These are phyloP conservation scores for Pyricularia pennisetigena DNA, from an alignment of 2,329 filamentous ascomycete genomes.

Conservation along the genomic window DNA sequence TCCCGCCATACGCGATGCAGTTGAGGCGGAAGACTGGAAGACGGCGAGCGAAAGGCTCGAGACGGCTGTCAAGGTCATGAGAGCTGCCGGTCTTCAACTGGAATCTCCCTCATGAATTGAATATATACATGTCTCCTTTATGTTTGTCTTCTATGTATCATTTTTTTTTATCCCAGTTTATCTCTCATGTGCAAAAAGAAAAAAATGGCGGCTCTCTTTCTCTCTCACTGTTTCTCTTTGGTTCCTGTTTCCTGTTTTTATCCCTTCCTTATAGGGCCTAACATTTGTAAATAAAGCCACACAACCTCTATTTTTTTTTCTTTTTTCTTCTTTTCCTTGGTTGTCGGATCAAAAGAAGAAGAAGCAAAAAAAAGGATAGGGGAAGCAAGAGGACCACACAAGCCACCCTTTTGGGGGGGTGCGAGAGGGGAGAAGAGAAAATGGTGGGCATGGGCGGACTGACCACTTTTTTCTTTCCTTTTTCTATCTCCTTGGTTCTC, in stretches of 20 bases:
- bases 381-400: not conserved
- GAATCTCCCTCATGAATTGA: not conserved
- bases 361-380: not conserved
- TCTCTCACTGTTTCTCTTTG: not conserved
- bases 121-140: not conserved
- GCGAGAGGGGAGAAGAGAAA: not conserved
- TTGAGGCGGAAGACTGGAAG: slow-evolving; percentile 62
- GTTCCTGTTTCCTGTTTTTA: not conserved
- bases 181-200: not conserved
- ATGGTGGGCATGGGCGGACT: not conserved
- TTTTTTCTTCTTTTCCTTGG: not conserved
- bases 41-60: slow-evolving; percentile 58
- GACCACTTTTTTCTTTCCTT: not conserved
- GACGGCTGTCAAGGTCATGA: slow-evolving; percentile 61
- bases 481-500: not conserved
- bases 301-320: not conserved
- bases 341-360: not conserved
- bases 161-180: not conserved
- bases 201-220: not conserved
- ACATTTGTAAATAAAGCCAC: not conserved
- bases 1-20: slow-evolving; percentile 74
- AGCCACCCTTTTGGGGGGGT: no score
- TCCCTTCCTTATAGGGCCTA: not conserved
- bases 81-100: slow-evolving; percentile 36
- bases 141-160: not conserved